Evolutionary conservation across 163 green algal species (phyloP).

Genomic region (Scenedesmus sp.): DNA sequence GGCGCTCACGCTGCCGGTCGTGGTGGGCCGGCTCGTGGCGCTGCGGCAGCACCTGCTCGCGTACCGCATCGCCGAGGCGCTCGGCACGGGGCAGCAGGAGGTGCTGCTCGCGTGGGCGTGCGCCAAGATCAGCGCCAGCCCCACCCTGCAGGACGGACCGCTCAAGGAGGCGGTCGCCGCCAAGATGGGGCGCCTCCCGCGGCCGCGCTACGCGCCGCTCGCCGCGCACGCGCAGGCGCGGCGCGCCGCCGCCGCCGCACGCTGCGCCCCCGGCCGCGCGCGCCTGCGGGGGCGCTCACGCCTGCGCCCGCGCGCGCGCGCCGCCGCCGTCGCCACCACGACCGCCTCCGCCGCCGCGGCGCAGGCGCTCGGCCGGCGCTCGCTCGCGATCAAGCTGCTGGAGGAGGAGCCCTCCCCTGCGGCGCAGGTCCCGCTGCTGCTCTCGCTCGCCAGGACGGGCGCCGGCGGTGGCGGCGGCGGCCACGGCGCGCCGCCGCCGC

Average conservation of each 20-base stretch:
- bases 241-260: no score
- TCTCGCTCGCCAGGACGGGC: conserved; percentile 42
- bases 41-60: conserved; percentile 85
- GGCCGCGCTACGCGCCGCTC: conserved; percentile 65
- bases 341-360: no score
- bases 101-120: conserved; percentile 89
- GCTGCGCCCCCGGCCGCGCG: no score
- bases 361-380: conserved; percentile 60
- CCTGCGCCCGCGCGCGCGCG: no score
- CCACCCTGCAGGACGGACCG: conserved; percentile 61
- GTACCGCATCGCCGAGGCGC: conserved; percentile 66
- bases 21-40: conserved; percentile 77
- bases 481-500: neutral
- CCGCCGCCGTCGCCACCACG: no score
- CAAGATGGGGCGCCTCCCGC: conserved; percentile 59
- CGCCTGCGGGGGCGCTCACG: no score
- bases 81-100: conserved; percentile 58
- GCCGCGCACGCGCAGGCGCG: conserved; percentile 67
- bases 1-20: conserved; percentile 60
- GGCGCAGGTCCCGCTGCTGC: conserved; percentile 69
- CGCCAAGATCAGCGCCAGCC: conserved; percentile 76
- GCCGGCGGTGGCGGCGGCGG: neutral
- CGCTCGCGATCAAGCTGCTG: conserved; percentile 77
- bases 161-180: conserved; percentile 68
- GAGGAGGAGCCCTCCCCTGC: conserved; percentile 71